Percentiles rank a stretch among this genome's conserved stretches.
Evolutionary conservation across 148 eudicot genomes (phyloP).

Genomic region (Spergularia marina): DNA sequence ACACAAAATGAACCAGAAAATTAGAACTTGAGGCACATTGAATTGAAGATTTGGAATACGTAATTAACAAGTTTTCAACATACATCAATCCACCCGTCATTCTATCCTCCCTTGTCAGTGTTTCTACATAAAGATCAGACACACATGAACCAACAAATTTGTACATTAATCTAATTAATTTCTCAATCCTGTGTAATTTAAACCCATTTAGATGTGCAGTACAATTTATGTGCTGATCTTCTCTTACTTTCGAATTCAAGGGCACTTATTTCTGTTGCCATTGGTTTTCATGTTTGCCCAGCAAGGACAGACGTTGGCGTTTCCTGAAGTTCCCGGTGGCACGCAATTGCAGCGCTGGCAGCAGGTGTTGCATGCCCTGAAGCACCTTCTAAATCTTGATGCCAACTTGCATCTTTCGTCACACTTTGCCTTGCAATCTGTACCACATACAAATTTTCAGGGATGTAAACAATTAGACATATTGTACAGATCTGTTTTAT

Average conservation of each 20-base stretch:
- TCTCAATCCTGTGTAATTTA: background rate
- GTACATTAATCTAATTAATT: background rate
- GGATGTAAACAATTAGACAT: background rate
- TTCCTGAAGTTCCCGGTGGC: slow-evolving; percentile 49
- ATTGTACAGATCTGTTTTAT: background rate
- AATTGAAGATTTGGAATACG: background rate
- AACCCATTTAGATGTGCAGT: background rate
- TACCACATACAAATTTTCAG: background rate
- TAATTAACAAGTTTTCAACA: background rate
- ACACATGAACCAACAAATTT: background rate
- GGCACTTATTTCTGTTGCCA: slow-evolving; percentile 45
- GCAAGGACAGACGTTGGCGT: slow-evolving; percentile 41
- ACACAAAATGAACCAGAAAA: too few species aligned
- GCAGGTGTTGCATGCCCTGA: slow-evolving; percentile 48
- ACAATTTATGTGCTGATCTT: background rate
- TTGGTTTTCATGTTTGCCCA: slow-evolving; percentile 42
- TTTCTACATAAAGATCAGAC: background rate
- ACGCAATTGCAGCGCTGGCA: slow-evolving; percentile 56
- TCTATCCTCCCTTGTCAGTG: background rate
- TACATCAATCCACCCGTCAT: slow-evolving; percentile 2
- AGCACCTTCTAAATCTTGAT: slow-evolving; percentile 35
- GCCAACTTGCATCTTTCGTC: slow-evolving; percentile 21
- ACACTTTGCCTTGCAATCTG: slow-evolving; percentile 36
- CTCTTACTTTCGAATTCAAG: slow-evolving; percentile 18
- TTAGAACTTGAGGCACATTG: background rate